A percentile compares a stretch with the other conserved stretches of the same genome.
These are phyloP conservation scores for Aspergillus pseudoterreus DNA, from an alignment of 2,329 filamentous ascomycete genomes.

Conservation along the genomic window DNA sequence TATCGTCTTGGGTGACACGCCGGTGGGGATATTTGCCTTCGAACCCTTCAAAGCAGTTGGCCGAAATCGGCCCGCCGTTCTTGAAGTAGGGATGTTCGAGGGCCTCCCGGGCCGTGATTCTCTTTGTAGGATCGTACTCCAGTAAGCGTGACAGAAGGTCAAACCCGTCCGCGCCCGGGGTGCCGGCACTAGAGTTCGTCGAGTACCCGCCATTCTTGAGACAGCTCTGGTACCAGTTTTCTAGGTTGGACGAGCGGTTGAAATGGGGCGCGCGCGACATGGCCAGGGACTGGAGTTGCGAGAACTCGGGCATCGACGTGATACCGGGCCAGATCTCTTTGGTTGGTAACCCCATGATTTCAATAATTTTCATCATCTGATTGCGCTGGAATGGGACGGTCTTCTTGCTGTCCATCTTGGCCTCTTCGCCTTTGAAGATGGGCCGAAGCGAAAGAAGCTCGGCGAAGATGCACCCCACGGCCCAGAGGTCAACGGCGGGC, in stretches of 20 bases:
- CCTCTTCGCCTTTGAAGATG: constrained; percentile 98
- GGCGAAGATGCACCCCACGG: constrained; percentile 95
- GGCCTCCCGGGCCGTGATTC: constrained; percentile 81
- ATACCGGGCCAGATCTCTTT: constrained; percentile 87
- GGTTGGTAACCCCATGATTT: constrained; percentile 86
- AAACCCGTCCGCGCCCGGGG: constrained; percentile 72
- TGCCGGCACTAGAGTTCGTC: constrained; percentile 47
- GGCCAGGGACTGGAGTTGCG: constrained; percentile 58
- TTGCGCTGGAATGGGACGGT: constrained; percentile 95
- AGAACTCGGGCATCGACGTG: constrained; percentile 80
- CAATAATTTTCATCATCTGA: constrained; percentile 98
- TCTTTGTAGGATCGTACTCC: constrained; percentile 87
- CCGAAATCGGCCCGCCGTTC: constrained; percentile 63
- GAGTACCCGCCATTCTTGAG: constrained; percentile 58
- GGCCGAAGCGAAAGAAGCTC: constrained; percentile 85
- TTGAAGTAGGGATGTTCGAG: constrained; percentile 89
- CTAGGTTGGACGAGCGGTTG: constrained; percentile 57
- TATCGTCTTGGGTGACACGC: constrained; percentile 89
- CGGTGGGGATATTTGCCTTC: constrained; percentile 86
- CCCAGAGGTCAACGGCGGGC: constrained; percentile 95
- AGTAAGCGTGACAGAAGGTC: constrained; percentile 76
- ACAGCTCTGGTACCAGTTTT: constrained; percentile 75
- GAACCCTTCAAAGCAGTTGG: constrained; percentile 87
- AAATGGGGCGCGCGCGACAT: constrained; percentile 45
- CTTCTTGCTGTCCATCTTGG: constrained; percentile 98